These are phyloP conservation scores for Fraxinus greggii DNA, from an alignment of 305 asterid genomes.

Conservation along the genomic window DNA sequence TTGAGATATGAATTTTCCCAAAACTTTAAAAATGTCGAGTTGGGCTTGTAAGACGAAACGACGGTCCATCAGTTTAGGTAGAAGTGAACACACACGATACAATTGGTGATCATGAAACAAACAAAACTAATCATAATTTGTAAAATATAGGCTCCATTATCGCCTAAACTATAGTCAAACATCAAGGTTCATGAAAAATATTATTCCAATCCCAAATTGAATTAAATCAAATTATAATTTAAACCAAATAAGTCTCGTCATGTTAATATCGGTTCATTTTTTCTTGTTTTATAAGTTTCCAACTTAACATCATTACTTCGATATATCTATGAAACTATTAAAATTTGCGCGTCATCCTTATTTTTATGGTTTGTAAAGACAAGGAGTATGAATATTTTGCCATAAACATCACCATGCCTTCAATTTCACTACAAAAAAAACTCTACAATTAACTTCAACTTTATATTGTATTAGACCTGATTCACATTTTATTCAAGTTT, in stretches of 20 bases:
- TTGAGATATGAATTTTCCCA: too few relatives aligned
- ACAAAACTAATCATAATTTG: neutral
- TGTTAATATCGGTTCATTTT: neutral
- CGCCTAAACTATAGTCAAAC: too few relatives aligned
- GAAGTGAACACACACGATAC: neutral
- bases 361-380: neutral
- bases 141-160: too few relatives aligned
- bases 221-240: too few relatives aligned
- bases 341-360: neutral
- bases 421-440: neutral
- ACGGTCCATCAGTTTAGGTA: neutral
- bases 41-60: neutral
- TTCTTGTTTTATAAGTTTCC: too few relatives aligned
- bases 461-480: neutral
- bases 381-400: neutral
- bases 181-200: too few relatives aligned
- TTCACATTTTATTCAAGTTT: neutral
- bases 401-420: neutral
- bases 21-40: neutral
- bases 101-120: neutral
- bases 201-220: neutral
- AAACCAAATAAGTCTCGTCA: neutral
- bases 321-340: too few relatives aligned
- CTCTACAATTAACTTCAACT: neutral
- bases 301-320: too few relatives aligned